Evolutionary conservation across 2,329 filamentous ascomycete genomes (phyloP), one percentile per base, ranked within the genome.

Genomic region (Fusarium lyarnte): DNA sequence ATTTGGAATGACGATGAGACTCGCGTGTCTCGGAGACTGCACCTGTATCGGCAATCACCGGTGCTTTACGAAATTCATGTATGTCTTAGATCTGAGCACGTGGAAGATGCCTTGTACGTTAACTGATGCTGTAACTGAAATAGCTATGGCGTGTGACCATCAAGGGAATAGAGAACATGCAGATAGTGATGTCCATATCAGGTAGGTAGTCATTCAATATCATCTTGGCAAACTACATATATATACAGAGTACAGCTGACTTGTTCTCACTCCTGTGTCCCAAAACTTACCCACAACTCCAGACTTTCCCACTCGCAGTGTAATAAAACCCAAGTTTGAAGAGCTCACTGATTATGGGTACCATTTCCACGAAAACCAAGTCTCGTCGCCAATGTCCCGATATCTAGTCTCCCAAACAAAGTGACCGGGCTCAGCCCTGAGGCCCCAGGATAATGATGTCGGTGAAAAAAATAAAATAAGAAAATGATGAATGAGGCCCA

Each of bases 1-100:
- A 49, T 47, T 31, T 41, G 55, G 70, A 73, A 70, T 66, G 69
- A 23, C 14, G n/a, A 61, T 66, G 65, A 72, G 61, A 73, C 65
- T 39, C 35, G 55, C 61, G 33, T 73, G 61, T 73, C 60, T 72
- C 38, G 52, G 55, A 70, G 59, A 16, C 23, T 47, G 46, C 27
- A 45, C 36, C 39, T 35, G 19, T 35, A 14, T 35, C 45, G 45
- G 36, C 21, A 29, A 42, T 42, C 45, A 11, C 11, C 8, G 23
- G 21, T 23, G 36, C 23, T 45, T 58, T 46, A 10, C 43, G 16
- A 41, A 21, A 29, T 55, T 27, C 23, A 31, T 38, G 23, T 8
- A 8, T 73, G 46, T 73, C 65, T 66, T 45, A 45, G 29, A 70
- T 58, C 16, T 36, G 25, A 43, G 43, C 33, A n/a, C 36, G 35